Base-by-base conservation (phyloP, 2,329 filamentous ascomycete species). In the Colletotrichum sp. region DNA sequence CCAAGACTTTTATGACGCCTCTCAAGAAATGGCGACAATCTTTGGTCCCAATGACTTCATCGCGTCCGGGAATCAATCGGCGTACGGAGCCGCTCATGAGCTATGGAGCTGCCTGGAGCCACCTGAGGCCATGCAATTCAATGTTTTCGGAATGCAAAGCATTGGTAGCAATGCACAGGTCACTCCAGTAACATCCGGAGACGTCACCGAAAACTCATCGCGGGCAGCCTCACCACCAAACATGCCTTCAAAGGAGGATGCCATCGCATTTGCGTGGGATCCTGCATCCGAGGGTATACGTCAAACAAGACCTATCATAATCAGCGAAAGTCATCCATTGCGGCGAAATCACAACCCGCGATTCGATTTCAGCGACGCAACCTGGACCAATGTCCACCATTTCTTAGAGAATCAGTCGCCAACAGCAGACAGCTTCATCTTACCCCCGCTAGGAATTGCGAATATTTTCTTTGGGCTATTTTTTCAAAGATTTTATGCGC, bases 391-490 rank as follows among this genome's bases (percentile, higher is more conserved):
- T 16, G 26, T 71, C 16, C 49, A 60, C 5, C 21, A 44, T 2
- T 71, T 71, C 7, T 16, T 71, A n/a, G 16, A 60, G 13, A n/a
- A 12, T 16, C 21, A 28, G 2, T 21, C 21, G 5, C 24, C 67
- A 4, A 26, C 15, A 15, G 18, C 67, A 26, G 59, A 59, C 1
- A 55, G 59, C 12, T 49, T 74, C 6, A 71, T 71, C 18, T 24
- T 71, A 5, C 72, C 72, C 6, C 59, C 67, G 1, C n/a, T 52
- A 13, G n/a, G 24, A 24, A 49, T 65, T 13, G 44, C 63, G 9
- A 74, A 71, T 8, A n/a, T 59, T 18, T 74, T 74, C 13, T 26
- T 74, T 18, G 72, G 59, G 2, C 67, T 74, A 2, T 74, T 74
- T 32, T 71, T 74, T 13, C 32, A 65, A 6, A 18, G n/a, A 6